Percentiles rank a stretch among this genome's conserved stretches.
Conservation (phyloP, 179 eudicot genomes). For the Camellia oleifera region DNA sequence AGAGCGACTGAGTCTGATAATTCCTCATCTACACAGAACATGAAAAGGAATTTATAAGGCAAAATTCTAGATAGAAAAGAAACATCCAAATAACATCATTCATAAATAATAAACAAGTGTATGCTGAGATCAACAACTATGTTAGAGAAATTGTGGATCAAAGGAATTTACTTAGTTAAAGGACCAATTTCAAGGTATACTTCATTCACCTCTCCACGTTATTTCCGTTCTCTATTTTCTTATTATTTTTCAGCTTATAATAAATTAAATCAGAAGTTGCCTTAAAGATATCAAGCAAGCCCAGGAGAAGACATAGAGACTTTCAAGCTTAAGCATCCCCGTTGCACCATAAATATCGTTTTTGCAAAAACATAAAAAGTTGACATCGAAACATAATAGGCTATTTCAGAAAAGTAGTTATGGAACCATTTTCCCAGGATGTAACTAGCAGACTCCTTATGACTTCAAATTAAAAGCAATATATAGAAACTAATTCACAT, state of each 20-base stretch:
- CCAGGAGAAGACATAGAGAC: background rate
- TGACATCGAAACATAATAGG: background rate
- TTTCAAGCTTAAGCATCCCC: background rate
- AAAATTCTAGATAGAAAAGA: background rate
- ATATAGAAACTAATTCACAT: background rate
- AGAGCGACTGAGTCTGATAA: conserved; percentile 35
- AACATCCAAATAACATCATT: background rate
- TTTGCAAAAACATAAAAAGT: background rate
- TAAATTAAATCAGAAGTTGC: background rate
- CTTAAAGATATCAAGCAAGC: background rate
- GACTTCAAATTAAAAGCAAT: background rate
- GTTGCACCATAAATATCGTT: background rate
- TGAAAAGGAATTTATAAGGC: background rate
- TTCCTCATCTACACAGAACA: conserved; percentile 50
- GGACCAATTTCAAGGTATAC: background rate
- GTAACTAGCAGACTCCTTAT: background rate
- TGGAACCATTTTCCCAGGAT: background rate
- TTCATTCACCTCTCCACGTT: background rate
- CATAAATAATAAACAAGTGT: background rate
- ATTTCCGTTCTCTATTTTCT: background rate
- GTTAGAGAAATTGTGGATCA: background rate
- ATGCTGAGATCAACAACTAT: background rate
- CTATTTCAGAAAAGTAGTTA: background rate
- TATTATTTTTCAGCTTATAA: background rate
- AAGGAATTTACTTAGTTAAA: background rate